phyloP scores from a whole-genome alignment of 2,329 filamentous ascomycete species.

The Aschersonia sp. region DNA sequence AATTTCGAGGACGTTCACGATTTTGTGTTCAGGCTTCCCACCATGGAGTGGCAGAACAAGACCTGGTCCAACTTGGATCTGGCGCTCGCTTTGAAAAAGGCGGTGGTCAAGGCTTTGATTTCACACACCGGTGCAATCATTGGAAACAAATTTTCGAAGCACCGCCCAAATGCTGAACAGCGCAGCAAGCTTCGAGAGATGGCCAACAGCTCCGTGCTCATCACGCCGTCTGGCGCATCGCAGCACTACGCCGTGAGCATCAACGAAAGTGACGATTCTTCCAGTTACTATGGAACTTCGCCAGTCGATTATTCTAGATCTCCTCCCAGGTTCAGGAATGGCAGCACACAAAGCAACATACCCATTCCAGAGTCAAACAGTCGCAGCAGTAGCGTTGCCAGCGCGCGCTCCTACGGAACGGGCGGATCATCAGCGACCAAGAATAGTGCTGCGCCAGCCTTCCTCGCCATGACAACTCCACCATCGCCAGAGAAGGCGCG shows the following conservation, averaged over 20 bases:
- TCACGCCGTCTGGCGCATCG: constrained; percentile 19
- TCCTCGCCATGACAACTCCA: constrained; percentile 29
- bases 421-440: constrained; percentile 14
- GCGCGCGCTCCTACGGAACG: constrained; percentile 25
- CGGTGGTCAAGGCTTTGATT: constrained; percentile 84
- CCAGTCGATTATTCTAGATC: constrained; percentile 45
- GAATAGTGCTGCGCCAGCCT: constrained; percentile 20
- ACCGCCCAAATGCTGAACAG: constrained; percentile 68
- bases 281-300: constrained; percentile 36
- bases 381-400: constrained; percentile 38
- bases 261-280: constrained; percentile 42
- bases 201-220: constrained; percentile 61
- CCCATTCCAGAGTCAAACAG: constrained; percentile 29
- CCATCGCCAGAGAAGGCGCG: constrained; percentile 23
- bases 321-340: constrained; percentile 35
- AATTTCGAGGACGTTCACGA: constrained; percentile 96
- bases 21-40: constrained; percentile 90
- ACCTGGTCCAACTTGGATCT: constrained; percentile 97
- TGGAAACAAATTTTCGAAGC: constrained; percentile 88
- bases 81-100: constrained; percentile 82
- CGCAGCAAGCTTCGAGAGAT: constrained; percentile 69
- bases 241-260: constrained; percentile 25
- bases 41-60: constrained; percentile 94
- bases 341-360: constrained; percentile 32
- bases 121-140: constrained; percentile 93